These are phyloP conservation scores for Fomes fomentarius DNA, from an alignment of 1,284 basidiomycete species.

Conservation along the genomic window DNA sequence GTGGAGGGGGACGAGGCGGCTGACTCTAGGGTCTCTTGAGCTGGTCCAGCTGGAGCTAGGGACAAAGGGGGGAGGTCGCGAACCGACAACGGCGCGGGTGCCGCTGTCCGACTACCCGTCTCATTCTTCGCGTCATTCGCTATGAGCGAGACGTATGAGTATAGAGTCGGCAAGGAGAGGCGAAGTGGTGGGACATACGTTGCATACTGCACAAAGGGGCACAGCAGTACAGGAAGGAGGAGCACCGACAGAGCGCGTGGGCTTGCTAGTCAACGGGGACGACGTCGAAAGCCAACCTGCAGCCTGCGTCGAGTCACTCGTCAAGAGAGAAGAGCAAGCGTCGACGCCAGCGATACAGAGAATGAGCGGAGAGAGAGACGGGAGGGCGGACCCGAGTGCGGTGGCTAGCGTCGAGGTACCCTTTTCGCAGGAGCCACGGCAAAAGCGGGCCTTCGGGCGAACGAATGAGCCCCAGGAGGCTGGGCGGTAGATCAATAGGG, in stretches of 20 bases:
- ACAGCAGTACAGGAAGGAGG: neutral
- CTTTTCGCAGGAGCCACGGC: neutral
- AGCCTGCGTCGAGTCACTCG: conserved; percentile 1
- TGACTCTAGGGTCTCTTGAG: neutral
- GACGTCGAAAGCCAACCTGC: conserved; percentile 3
- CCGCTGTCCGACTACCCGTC: conserved; percentile 4
- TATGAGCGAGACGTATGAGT: neutral
- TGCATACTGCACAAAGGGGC: conserved; percentile 7
- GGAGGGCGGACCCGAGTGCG: neutral
- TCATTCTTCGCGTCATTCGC: conserved; percentile 1
- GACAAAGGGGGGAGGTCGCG: conserved; percentile 11
- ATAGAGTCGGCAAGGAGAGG: too few relatives aligned
- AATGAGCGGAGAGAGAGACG: neutral
- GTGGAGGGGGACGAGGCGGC: conserved; percentile 17
- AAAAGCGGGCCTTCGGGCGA: neutral
- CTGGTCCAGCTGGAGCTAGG: conserved; percentile 3
- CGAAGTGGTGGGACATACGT: neutral
- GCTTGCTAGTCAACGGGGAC: neutral
- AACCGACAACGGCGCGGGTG: conserved; percentile 6
- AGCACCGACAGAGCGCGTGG: neutral
- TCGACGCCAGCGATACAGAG: conserved; percentile 1
- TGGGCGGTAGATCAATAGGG: neutral
- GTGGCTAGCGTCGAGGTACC: neutral
- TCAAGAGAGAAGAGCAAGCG: conserved; percentile 6
- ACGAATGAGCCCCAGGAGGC: neutral